Base-by-base conservation (phyloP, 1,284 basidiomycete genomes). In the Heterobasidion parviporum region DNA sequence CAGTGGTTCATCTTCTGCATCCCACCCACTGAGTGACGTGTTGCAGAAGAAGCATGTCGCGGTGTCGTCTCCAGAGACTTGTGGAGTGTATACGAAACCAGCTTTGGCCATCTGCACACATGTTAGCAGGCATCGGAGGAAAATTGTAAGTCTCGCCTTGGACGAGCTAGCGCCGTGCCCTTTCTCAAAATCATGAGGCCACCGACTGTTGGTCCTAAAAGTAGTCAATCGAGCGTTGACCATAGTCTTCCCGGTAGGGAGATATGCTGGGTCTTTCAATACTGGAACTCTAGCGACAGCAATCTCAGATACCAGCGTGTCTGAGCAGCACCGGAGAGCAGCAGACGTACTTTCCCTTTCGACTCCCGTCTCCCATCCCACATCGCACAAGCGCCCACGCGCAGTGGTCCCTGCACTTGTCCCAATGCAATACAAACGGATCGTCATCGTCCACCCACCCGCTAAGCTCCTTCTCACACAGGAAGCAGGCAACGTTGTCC, bases 371-470 rank as follows among this genome's bases (percentile, higher is more conserved):
- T 16, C 74, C 66, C 16, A 87, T 63, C 20, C 82, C 81, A 69
- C 92, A 94, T 49, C 89, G 75, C 34, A 88, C 78, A 46, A 78
- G 74, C 3, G 89, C 92, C 91, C 90, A 94, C 2, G 81, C 76
- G 68, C 90, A 94, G 8, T 69, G 75, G 50, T 73, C 70, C 20
- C 73, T 71, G 63, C 79, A 87, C 68, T 83, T 89, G 43, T 69
- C 68, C 69, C 76, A 85, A 64, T 94, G 92, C 49, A 92, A 83
- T 46, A 81, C 75, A 62, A 87, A 88, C 2, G 92, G 92, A 70
- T 94, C 87, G 64, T 94, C 92, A 1, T 81, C 74, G 46, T 76
- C 74, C 53, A 86, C 85, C 92, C 92, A 94, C 14, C 85, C 88
- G 52, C 81, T 80, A 9, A 94, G 75, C 59, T 85, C 76, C 63